These are phyloP conservation scores for Dactylellina parvicollis DNA, from an alignment of 2,329 filamentous ascomycete species.

Conservation along the genomic window DNA sequence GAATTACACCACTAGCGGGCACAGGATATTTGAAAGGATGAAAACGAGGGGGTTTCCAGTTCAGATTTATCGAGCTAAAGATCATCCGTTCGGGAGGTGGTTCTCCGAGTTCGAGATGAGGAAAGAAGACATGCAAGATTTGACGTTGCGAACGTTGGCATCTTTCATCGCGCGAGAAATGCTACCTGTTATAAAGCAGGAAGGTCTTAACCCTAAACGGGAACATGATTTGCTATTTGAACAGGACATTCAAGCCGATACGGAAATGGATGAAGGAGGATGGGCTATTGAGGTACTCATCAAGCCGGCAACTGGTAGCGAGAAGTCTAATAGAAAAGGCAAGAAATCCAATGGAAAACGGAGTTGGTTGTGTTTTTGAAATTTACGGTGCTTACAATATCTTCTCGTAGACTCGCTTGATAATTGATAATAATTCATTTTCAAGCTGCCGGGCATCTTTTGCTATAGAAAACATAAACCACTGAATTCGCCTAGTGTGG, in stretches of 20 bases:
- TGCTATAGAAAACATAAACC: no score
- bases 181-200: not conserved
- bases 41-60: not conserved
- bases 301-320: no score
- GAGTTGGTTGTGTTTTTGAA: no score
- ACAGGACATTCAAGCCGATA: not conserved
- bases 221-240: slow-evolving; percentile 8
- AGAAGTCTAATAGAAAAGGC: no score
- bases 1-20: not conserved
- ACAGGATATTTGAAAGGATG: slow-evolving; percentile 2
- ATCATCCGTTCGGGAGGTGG: not conserved
- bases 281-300: not conserved
- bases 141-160: not conserved
- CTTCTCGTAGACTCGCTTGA: no score
- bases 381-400: no score
- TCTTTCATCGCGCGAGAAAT: not conserved
- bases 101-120: not conserved
- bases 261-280: not conserved
- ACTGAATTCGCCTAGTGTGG: no score
- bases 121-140: no score
- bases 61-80: not conserved
- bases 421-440: no score
- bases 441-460: no score
- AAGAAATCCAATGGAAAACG: no score
- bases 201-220: not conserved